Conservation (phyloP, 2,329 filamentous ascomycete species). For the Fonsecaea nubica region DNA sequence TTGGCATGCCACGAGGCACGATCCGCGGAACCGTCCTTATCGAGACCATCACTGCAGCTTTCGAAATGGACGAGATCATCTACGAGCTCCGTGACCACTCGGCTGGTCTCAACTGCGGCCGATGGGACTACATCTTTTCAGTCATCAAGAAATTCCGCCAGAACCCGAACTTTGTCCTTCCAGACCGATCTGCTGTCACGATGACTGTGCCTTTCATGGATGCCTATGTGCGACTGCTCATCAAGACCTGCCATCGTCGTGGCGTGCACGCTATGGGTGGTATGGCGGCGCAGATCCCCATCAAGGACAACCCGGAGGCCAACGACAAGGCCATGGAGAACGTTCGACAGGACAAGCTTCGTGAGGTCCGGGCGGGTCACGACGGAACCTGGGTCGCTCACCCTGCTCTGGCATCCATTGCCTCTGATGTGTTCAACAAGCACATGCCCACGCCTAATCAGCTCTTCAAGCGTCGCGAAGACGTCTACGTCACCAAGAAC, state of each 20-base stretch:
- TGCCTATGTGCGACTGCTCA: constrained; percentile 92
- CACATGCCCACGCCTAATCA: constrained; percentile 99
- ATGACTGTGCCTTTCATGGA: constrained; percentile 99
- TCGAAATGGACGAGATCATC: constrained; percentile 99
- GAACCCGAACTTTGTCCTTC: constrained; percentile 89
- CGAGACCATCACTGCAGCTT: constrained; percentile 95
- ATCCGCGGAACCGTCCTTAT: constrained; percentile 95
- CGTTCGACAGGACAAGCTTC: constrained; percentile 92
- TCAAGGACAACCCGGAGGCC: constrained; percentile 89
- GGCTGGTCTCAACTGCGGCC: constrained; percentile 94
- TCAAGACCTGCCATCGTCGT: constrained; percentile 96
- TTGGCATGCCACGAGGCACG: constrained; percentile 86
- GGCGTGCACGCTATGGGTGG: constrained; percentile 99
- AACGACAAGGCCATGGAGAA: constrained; percentile 95
- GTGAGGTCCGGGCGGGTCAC: constrained; percentile 92
- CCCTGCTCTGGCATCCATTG: constrained; percentile 86
- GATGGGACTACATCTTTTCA: constrained; percentile 99
- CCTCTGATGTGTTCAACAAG: constrained; percentile 93
- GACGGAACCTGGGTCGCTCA: constrained; percentile 98
- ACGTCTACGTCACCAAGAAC: constrained; percentile 82
- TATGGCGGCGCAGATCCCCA: constrained; percentile 98
- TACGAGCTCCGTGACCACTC: constrained; percentile 98
- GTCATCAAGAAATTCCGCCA: constrained; percentile 99
- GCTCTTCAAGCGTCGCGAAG: constrained; percentile 86
- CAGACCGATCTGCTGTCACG: constrained; percentile 87